Percentiles rank a stretch among this genome's conserved stretches.
Evolutionary conservation across 805 yeast genomes (phyloP).

Genomic region (Ascoidea tarda): DNA sequence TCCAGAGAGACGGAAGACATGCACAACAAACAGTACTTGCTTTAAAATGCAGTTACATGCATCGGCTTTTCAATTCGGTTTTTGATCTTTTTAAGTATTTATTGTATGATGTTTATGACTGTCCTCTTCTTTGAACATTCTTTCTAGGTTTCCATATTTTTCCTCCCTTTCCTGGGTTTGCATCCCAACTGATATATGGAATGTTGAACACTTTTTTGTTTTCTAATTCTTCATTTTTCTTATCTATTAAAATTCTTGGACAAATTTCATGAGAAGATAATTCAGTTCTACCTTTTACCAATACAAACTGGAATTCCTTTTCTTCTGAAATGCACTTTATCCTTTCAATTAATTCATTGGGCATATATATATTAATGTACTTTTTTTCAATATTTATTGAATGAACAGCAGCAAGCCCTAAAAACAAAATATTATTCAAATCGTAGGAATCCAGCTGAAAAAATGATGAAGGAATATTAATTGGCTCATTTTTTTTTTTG

Average conservation of each 20-base stretch:
- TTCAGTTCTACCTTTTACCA: constrained; percentile 53
- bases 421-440: too few relatives aligned
- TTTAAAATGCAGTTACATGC: too few relatives aligned
- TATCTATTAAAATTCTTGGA: constrained; percentile 15
- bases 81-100: too few relatives aligned
- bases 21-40: too few relatives aligned
- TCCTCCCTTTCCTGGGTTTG: constrained; percentile 27
- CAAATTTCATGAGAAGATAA: constrained; percentile 45
- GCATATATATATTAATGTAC: constrained; percentile 43
- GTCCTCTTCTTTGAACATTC: constrained; percentile 30
- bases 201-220: constrained; percentile 1
- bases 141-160: constrained; percentile 45
- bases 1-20: too few relatives aligned
- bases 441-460: constrained; percentile 20
- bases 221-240: constrained; percentile 8
- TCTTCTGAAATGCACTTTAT: constrained; percentile 2
- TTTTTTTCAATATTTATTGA: constrained; percentile 10
- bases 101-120: too few relatives aligned
- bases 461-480: background rate
- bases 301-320: constrained; percentile 21
- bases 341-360: constrained; percentile 14
- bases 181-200: constrained; percentile 31
- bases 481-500: background rate
- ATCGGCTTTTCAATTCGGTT: too few relatives aligned
- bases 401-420: constrained; percentile 14